Base-by-base conservation (phyloP, 345 rosid genomes). In the Dipteronia sinensis region DNA sequence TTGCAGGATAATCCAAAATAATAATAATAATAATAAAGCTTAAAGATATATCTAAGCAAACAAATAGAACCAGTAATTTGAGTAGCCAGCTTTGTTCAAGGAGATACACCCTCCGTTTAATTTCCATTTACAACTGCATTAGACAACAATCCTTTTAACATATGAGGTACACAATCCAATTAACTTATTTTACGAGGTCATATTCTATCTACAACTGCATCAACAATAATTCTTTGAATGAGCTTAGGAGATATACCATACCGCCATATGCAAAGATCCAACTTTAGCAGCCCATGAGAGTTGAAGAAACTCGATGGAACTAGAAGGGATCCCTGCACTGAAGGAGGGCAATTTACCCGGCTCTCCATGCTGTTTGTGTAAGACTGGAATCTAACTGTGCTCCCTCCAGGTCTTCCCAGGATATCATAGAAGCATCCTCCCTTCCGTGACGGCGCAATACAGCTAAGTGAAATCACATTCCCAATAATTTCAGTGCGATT, bases 401-500 rank as follows among this genome's bases (percentile, higher is more conserved):
- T 46, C 10, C 47, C 69, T 0, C 42, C 47, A 6, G 2, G 9
- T 17, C 22, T 66, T 6, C 49, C 22, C n/a, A 34, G 10, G 4
- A 66, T 66, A 17, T 40, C 44, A 2, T 31, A 66, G 69, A 34
- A 31, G 47, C 42, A 31, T 66, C 6, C 12, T 3, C 11, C 10
- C 2, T 34, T 34, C 2, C n/a, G 7, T 16, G 47, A 2, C 13
- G 46, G 23, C 1, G 69, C 69, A 44, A 89, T 65, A 63, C 80
- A 77, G 40, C 67, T 74, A 66, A 86, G 51, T 4, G 55, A 71
- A 10, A 89, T 64, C 7, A 22, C n/a, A 73, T 79, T 77, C 59
- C 79, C 89, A n/a, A 75, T 17, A 23, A 19, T 6, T 23, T 72
- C 79, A 29, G n/a, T 27, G 3, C 7, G 19, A 7, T 66, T 17